Base-by-base conservation (phyloP, 768 basidiomycete species). In the Suillus alpinus region DNA sequence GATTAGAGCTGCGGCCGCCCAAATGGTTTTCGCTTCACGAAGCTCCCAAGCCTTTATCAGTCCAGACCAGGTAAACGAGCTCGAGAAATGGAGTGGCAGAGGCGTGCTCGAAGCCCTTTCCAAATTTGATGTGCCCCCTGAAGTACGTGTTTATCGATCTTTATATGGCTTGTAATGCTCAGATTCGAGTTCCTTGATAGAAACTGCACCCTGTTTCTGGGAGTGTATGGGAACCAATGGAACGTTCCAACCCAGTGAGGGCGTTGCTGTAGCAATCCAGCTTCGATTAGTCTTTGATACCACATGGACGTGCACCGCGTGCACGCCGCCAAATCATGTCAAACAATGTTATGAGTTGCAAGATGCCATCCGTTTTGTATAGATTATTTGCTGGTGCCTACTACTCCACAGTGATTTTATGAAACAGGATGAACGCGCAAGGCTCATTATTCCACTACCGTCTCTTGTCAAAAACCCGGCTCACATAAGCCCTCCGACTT, bases 11-110 rank as follows among this genome's bases (percentile, higher is more conserved):
- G 88, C 91, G 16, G 87, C 88, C 16, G 84, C 83, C 23, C 91
- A 93, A 61, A 89, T 92, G 83, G 83, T 92, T 5, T 94, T 91
- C 68, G 91, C 91, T n/a, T 82, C 86, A 46, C 83, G 91, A 52
- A 80, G 77, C 44, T 87, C 89, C 31, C 81, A 79, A 63, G 88
- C 83, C 62, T 92, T 93, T 67, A 92, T 94, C 67, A 85, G 84
- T 4, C 91, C 92, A 6, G 77, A 83, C 41, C 76, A 83, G 58
- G 89, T 91, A 32, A 72, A 71, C 9, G 76, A 77, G 59, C 68
- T 86, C 12, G 90, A 94, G 69, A 73, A 76, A 26, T 88, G 86
- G 87, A 78, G 82, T 52, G 82, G 84, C 23, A 62, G 78, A 77
- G 86, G 81, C 47, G 81, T 87, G 13, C 75, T 91, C 41, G 81